Conservation (phyloP, 2,329 filamentous ascomycete genomes). For the Daldinia sp. region DNA sequence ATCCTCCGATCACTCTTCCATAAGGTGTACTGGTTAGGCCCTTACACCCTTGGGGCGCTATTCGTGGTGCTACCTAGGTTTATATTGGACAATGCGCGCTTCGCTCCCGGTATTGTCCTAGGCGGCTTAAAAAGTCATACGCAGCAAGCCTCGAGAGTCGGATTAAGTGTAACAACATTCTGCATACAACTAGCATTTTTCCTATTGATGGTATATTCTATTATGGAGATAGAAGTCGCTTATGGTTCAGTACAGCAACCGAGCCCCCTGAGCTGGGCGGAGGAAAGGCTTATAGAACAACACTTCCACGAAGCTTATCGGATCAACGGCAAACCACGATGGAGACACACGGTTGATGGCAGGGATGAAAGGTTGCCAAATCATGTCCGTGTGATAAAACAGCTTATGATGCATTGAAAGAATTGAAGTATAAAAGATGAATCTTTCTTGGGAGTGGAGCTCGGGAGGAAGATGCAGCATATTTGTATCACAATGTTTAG, state of each 20-base stretch:
- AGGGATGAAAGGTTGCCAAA: neutral
- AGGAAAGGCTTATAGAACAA: neutral
- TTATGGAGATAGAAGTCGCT: neutral
- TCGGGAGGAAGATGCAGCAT: no score
- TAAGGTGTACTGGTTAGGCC: no score
- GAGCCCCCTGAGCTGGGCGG: conserved; percentile 2
- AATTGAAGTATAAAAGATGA: no score
- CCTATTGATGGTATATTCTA: neutral
- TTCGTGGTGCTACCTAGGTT: no score
- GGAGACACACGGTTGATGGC: conserved; percentile 4
- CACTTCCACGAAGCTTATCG: neutral
- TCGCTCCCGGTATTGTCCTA: neutral
- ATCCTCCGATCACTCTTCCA: neutral
- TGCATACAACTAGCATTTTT: neutral
- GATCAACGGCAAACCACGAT: neutral
- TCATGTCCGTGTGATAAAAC: neutral
- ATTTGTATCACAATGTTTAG: no score
- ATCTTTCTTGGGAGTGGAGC: no score
- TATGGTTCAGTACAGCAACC: neutral
- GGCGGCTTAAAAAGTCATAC: no score
- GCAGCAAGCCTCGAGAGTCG: no score
- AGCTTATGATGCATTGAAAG: no score
- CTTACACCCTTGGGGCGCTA: neutral
- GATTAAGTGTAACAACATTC: no score
- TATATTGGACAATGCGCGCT: neutral